Conservation (phyloP, 1,284 basidiomycete genomes). For the Phellinidium pouzarii region DNA sequence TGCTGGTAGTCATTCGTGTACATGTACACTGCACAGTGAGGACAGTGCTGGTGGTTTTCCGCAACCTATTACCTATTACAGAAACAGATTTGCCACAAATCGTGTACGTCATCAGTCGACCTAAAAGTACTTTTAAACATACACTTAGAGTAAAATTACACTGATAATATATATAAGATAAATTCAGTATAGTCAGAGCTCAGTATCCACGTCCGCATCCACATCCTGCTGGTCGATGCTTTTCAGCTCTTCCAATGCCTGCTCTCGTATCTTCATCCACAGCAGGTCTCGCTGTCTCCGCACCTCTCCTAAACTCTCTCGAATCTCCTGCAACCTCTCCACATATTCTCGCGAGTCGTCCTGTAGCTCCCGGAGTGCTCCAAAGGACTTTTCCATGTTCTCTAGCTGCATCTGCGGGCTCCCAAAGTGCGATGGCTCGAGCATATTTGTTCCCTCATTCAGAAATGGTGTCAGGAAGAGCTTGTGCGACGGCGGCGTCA, state of each 20-base stretch:
- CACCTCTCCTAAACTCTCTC: conserved; percentile 67
- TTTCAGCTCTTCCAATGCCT: conserved; percentile 67
- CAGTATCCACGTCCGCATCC: conserved; percentile 23
- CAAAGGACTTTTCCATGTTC: conserved; percentile 63
- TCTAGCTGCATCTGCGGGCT: conserved; percentile 59
- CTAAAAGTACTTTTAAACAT: not conserved
- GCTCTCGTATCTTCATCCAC: conserved; percentile 67
- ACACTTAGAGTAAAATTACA: conserved; percentile 4
- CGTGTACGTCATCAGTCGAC: not conserved
- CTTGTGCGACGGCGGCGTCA: conserved; percentile 57
- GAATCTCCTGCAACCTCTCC: conserved; percentile 70
- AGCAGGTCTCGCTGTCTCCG: conserved; percentile 60
- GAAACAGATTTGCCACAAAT: too few relatives aligned
- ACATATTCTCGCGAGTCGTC: conserved; percentile 78
- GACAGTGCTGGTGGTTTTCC: too few relatives aligned
- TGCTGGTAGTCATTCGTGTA: not conserved
- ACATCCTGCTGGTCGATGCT: conserved; percentile 27
- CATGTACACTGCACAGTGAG: too few relatives aligned
- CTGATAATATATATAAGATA: conserved; percentile 7
- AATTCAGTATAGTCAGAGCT: conserved; percentile 20
- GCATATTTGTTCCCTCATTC: conserved; percentile 31
- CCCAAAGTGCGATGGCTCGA: conserved; percentile 56
- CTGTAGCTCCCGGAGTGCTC: conserved; percentile 64
- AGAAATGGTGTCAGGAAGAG: conserved; percentile 51
- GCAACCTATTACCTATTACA: too few relatives aligned